Conservation (phyloP, 2,329 filamentous ascomycete species). For the Seiridium unicorne region DNA sequence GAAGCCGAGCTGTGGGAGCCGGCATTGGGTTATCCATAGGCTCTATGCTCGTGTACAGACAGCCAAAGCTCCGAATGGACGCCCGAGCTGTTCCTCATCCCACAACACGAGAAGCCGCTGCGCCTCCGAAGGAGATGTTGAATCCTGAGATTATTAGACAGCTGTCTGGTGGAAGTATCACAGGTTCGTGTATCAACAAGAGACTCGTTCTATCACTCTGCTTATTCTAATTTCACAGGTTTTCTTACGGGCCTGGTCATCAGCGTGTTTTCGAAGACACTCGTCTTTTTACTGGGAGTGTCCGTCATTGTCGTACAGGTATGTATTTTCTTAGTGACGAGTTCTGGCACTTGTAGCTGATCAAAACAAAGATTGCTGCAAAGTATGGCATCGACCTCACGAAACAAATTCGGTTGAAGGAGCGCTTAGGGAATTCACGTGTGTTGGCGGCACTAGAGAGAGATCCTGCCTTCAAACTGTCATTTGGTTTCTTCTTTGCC, state of each 20-base stretch:
- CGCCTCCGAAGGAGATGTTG: constrained; percentile 18
- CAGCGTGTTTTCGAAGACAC: constrained; percentile 67
- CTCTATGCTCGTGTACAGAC: constrained; percentile 22
- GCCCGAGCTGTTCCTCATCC: constrained; percentile 16
- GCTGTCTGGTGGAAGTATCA: constrained; percentile 53
- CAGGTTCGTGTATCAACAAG: constrained; percentile 33
- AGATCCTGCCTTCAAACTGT: constrained; percentile 63
- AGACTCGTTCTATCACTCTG: background rate
- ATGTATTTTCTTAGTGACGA: constrained; percentile 18
- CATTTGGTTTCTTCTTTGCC: constrained; percentile 72
- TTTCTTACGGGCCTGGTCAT: constrained; percentile 64
- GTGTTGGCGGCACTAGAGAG: constrained; percentile 50
- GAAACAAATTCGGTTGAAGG: constrained; percentile 26
- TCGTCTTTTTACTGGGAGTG: constrained; percentile 66
- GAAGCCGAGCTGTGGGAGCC: constrained; percentile 26
- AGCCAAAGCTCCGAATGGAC: constrained; percentile 21
- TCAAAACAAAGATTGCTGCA: constrained; percentile 25
- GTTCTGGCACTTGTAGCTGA: constrained; percentile 3
- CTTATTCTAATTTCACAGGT: constrained; percentile 36
- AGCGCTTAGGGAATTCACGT: constrained; percentile 33
- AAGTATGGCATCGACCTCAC: constrained; percentile 31
- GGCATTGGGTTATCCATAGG: constrained; percentile 33
- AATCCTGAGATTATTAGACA: constrained; percentile 41
- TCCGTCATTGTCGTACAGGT: constrained; percentile 64
- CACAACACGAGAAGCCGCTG: constrained; percentile 8